Evolutionary conservation across 2,329 filamentous ascomycete genomes (phyloP), one percentile per base, ranked within the genome.

Genomic region (Fusarium caatingaense): DNA sequence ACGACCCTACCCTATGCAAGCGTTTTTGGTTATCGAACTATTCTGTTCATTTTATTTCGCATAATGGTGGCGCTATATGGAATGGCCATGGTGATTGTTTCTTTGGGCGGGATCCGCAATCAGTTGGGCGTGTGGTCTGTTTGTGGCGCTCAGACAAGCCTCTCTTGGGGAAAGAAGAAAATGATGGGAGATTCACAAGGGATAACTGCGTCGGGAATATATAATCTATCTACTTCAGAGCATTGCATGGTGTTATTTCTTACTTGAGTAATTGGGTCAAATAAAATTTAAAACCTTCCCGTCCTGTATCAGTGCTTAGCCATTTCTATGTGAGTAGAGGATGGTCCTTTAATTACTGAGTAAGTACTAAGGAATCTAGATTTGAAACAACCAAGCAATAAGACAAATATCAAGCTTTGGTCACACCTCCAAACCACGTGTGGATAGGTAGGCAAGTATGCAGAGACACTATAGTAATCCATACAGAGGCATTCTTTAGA

Each of bases 141-240:
- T 45, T 62, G 66, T 69, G 72, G 71, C 70, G 70, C 66, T 73
- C 64, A 74, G 64, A 72, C 61, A 64, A 58, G 55, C 55, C 47
- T 64, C 61, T 60, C 15, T 66, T 64, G 59, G 55, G 42, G 21
- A 28, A 50, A 54, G 49, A 37, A 60, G 48, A 37, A 40, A 53
- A 28, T 20, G 32, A 40, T 18, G 16, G 66, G 56, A 64, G 37
- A 72, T 61, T 59, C 37, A 27, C 30, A 65, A 50, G 44, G 25
- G 48, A 44, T 42, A 45, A 46, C n/a, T 25, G 13, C 34, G 13
- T 45, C 45, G 28, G 44, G 20, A 44, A 40, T 45, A 51, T 53
- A 27, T 18, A 45, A 30, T 32, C 21, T n/a, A 37, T 21, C 32
- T 51, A 37, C 25, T 61, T 41, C n/a, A 37, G 8, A 56, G 54